Percentiles rank a stretch among this genome's conserved stretches.
phyloP scores from a whole-genome alignment of 148 eudicot species.

The Oxyria digyna region DNA sequence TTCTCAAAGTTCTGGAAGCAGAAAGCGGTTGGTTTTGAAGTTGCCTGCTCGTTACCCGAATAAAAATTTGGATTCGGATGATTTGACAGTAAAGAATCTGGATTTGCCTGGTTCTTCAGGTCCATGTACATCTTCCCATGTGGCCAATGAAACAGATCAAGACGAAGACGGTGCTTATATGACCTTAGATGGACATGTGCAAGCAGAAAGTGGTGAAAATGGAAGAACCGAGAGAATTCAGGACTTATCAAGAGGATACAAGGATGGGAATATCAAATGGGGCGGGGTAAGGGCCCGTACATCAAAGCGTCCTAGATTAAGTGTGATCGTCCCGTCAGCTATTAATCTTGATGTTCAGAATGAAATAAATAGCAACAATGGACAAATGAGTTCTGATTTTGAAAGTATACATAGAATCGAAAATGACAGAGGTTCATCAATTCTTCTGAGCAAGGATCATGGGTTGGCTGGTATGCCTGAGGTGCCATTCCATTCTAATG shows the following conservation, averaged over 20 bases:
- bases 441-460: conserved; percentile 12
- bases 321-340: conserved; percentile 19
- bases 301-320: conserved; percentile 46
- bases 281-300: conserved; percentile 79
- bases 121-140: conserved; percentile 26
- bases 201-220: conserved; percentile 16
- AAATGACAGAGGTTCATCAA: conserved; percentile 15
- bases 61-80: conserved; percentile 18
- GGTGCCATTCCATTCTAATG: conserved; percentile 10
- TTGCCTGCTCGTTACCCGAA: conserved; percentile 47
- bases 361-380: conserved; percentile 17
- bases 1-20: conserved; percentile 28
- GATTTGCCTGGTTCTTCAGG: conserved; percentile 29
- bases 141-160: conserved; percentile 17
- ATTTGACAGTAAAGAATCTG: conserved; percentile 12
- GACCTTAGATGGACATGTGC: conserved; percentile 15
- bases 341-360: conserved; percentile 12
- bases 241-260: conserved; percentile 33
- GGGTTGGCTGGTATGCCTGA: conserved; percentile 11
- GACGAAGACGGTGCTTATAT: conserved; percentile 9
- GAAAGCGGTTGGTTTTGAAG: conserved; percentile 53
- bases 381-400: conserved; percentile 14
- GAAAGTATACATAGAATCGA: conserved; percentile 11
- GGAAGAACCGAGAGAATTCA: conserved; percentile 11
- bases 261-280: conserved; percentile 47